Percentiles rank a stretch among this genome's conserved stretches.
Conservation (phyloP, 768 basidiomycete genomes). For the Lentinula raphanica region DNA sequence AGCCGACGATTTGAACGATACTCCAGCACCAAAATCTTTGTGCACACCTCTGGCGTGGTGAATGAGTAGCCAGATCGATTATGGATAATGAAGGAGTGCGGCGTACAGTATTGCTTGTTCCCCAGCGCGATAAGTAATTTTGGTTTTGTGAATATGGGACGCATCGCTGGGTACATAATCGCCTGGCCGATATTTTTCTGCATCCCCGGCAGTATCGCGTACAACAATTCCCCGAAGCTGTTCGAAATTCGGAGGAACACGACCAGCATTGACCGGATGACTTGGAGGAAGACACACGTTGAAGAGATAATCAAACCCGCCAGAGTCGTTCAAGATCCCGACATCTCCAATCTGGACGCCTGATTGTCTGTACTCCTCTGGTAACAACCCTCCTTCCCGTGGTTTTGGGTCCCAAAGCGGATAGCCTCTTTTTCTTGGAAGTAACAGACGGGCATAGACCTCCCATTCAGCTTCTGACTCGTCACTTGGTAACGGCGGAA, state of each 20-base stretch:
- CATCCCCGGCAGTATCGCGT: neutral
- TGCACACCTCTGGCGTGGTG: neutral
- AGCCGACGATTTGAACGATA: conserved; percentile 12
- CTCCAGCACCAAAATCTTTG: conserved; percentile 4
- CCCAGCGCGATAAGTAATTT: neutral
- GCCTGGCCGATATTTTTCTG: neutral
- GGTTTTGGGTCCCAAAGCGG: conserved; percentile 32
- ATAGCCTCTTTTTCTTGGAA: conserved; percentile 24
- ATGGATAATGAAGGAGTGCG: no score
- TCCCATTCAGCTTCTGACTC: conserved; percentile 9
- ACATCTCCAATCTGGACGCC: conserved; percentile 35
- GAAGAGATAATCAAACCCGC: conserved; percentile 33
- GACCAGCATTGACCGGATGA: conserved; percentile 23
- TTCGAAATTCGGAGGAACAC: conserved; percentile 24
- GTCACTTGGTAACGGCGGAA: no score
- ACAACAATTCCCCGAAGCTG: conserved; percentile 1
- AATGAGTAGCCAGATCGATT: no score
- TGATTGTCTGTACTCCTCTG: conserved; percentile 17
- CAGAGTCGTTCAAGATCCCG: conserved; percentile 28
- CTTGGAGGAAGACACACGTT: conserved; percentile 28
- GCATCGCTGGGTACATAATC: neutral
- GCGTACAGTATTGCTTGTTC: neutral
- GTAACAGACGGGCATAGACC: conserved; percentile 17
- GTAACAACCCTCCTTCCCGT: conserved; percentile 16
- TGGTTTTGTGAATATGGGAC: neutral